Evolutionary conservation across 495 filamentous ascomycete genomes (phyloP).

Genomic region (Neurospora hispaniola): DNA sequence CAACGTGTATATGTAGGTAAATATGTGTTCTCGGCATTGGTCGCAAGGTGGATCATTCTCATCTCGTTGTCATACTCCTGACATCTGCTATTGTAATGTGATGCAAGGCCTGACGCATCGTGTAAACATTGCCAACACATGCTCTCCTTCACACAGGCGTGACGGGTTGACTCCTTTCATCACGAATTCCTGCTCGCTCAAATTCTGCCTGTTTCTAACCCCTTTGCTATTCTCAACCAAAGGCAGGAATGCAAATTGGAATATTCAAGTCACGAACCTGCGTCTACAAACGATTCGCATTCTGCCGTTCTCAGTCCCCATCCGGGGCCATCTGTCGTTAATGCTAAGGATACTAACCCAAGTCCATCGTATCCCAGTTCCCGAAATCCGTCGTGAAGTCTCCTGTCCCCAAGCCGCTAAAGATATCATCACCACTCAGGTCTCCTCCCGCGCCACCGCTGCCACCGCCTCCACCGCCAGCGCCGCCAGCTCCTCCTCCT

Average conservation of each 20-base stretch:
- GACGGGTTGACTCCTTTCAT: not conserved
- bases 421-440: conserved; percentile 28
- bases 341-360: not conserved
- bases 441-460: conserved; percentile 17
- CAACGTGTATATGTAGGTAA: not conserved
- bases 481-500: conserved; percentile 3
- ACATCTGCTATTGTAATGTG: not conserved
- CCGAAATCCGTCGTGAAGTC: conserved; percentile 18
- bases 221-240: not conserved
- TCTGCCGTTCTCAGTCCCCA: not conserved
- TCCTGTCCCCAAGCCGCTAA: conserved; percentile 16
- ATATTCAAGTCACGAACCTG: not conserved
- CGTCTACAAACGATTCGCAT: not conserved
- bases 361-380: conserved; percentile 16
- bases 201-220: not conserved
- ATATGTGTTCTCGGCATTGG: too few relatives aligned
- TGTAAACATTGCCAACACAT: not conserved
- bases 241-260: not conserved
- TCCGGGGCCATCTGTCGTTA: not conserved
- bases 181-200: not conserved
- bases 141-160: not conserved
- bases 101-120: not conserved
- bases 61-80: too few relatives aligned
- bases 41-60: too few relatives aligned
- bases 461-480: conserved; percentile 16